These are phyloP conservation scores for Trichoderma sp. DNA, from an alignment of 2,329 filamentous ascomycete species.

Conservation along the genomic window DNA sequence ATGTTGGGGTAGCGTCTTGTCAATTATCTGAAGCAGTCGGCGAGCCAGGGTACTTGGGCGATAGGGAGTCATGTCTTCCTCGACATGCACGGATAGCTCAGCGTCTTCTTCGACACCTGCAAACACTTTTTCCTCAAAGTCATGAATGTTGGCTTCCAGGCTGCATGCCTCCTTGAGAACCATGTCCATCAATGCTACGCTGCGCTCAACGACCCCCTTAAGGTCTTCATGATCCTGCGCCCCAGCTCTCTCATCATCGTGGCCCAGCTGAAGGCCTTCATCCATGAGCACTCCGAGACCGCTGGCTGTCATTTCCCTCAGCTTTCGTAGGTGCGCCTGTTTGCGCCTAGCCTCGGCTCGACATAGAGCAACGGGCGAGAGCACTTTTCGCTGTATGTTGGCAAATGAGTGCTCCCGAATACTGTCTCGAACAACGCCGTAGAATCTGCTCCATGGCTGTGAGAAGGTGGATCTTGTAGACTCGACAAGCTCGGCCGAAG, in stretches of 20 bases:
- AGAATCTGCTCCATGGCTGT: constrained; percentile 69
- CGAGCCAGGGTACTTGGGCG: constrained; percentile 64
- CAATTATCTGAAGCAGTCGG: constrained; percentile 69
- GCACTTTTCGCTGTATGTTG: constrained; percentile 69
- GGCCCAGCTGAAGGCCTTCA: constrained; percentile 72
- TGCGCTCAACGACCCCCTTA: constrained; percentile 76
- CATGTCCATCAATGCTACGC: constrained; percentile 82
- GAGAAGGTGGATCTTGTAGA: constrained; percentile 44
- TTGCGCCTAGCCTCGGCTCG: constrained; percentile 75
- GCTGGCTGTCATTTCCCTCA: constrained; percentile 80
- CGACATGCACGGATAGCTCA: constrained; percentile 55
- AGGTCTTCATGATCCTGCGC: constrained; percentile 53
- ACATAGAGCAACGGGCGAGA: constrained; percentile 76
- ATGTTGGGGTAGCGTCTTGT: constrained; percentile 68
- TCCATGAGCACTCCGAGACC: constrained; percentile 85
- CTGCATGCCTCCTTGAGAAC: constrained; percentile 72
- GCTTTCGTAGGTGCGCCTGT: constrained; percentile 67
- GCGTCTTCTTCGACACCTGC: constrained; percentile 62
- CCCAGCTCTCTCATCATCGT: constrained; percentile 59
- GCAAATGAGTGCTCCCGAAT: constrained; percentile 71
- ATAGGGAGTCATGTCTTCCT: constrained; percentile 46
- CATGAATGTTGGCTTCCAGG: constrained; percentile 61
- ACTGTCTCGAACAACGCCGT: constrained; percentile 74
- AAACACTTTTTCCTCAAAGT: constrained; percentile 68
- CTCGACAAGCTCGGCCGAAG: constrained; percentile 37